Base-by-base conservation (phyloP, 805 yeast species). In the Lipomyces starkeyi region DNA sequence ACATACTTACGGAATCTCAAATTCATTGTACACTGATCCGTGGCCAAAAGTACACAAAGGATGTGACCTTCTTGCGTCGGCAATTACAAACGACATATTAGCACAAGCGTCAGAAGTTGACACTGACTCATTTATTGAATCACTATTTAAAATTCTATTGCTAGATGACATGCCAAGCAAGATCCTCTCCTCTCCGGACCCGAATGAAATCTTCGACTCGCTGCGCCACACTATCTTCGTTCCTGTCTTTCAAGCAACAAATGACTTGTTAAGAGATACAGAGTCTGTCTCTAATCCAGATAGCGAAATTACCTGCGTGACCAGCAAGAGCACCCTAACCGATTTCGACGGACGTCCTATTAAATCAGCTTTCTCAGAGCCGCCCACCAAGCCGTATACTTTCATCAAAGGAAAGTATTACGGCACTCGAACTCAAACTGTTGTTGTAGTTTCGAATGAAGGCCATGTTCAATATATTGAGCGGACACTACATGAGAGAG, bases 401-500 rank as follows among this genome's bases (percentile, higher is more conserved):
- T 69, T 64, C 73, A 47, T 78, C n/a, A 78, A 82, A 17, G 91
- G 92, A 0, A 77, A 81, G 27, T 87, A 82, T 73, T 93, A 92
- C 75, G 97, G 97, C 0, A 93, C 98, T 0, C 80, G 97, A 64
- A 91, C 97, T 0, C 97, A 93, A 76, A 91, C 97, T 0, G 84
- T 92, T 1, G 82, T 92, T 2, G 73, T 91, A 27, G 82, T 90
- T 9, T 86, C 85, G 74, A 83, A 81, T 52, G 66, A 74, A 53
- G 82, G 91, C 73, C 65, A 79, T 49, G 78, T 90, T 25, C 83
- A 84, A 60, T 91, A 90, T 76, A 79, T 84, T 14, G 97, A 93
- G 80, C 82, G 59, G 85, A 86, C 65, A 5, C 37, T 65, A 40
- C 72, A 68, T 32, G 64, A 66, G 34, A 25, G 52, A 3, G 67